Evolutionary conservation across 164 flowering plant species (phyloP).

Genomic region (Vitis vinifera): ASM3070453v1 NC_081821.1:964001-964500

Average conservation of each 20-base stretch:
- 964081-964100: constrained; percentile 55
- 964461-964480: constrained; percentile 39
- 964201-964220: constrained; percentile 28
- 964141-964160: constrained; percentile 36
- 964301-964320: constrained; percentile 48
- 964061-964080: constrained; percentile 52
- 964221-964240: constrained; percentile 42
- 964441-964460: constrained; percentile 27
- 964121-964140: constrained; percentile 48
- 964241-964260: constrained; percentile 32
- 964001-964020: constrained; percentile 59
- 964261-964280: constrained; percentile 47
- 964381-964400: constrained; percentile 38
- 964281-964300: constrained; percentile 38
- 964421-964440: constrained; percentile 37
- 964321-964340: constrained; percentile 47
- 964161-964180: constrained; percentile 31
- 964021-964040: constrained; percentile 61
- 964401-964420: constrained; percentile 45
- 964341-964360: constrained; percentile 48
- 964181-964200: constrained; percentile 47
- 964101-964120: constrained; percentile 53
- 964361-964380: constrained; percentile 42
- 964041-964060: constrained; percentile 60
- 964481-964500: constrained; percentile 52